Evolutionary conservation across 106 monocot species (phyloP).

Genomic region (Dioscorea zingiberensis): DNA sequence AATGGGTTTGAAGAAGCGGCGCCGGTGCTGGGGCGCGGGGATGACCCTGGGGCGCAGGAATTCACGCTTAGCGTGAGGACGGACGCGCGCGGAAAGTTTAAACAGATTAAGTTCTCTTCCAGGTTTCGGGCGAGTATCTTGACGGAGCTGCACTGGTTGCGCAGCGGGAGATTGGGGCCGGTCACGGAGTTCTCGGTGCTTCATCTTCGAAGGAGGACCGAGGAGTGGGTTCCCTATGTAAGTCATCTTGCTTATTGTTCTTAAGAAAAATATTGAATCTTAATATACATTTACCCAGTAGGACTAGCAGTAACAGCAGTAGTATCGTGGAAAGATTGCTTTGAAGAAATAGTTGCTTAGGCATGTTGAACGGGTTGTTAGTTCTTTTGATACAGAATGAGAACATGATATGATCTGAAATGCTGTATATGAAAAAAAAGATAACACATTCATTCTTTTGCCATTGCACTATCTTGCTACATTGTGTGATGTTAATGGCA

Average conservation of each 20-base stretch:
- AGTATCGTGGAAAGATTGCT: too few species aligned
- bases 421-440: too few species aligned
- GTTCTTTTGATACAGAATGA: too few species aligned
- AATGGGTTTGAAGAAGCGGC: constrained; percentile 68
- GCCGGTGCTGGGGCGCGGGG: constrained; percentile 57
- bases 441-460: too few species aligned
- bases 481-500: too few species aligned
- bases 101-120: constrained; percentile 70
- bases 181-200: constrained; percentile 66
- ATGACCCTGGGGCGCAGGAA: constrained; percentile 47
- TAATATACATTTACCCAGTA: too few species aligned
- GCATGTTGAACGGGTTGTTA: too few species aligned
- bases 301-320: too few species aligned
- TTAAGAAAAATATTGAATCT: background rate
- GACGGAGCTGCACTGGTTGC: constrained; percentile 70
- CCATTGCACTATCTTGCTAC: too few species aligned
- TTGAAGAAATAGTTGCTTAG: too few species aligned
- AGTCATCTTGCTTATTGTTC: constrained; percentile 11
- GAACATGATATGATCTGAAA: too few species aligned
- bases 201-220: constrained; percentile 71
- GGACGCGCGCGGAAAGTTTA: constrained; percentile 84
- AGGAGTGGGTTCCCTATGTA: constrained; percentile 85
- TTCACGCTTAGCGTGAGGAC: constrained; percentile 76
- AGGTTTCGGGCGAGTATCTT: constrained; percentile 64
- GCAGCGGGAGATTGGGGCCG: constrained; percentile 31